Evolutionary conservation across 768 basidiomycete species (phyloP), one percentile per base, ranked within the genome.

Genomic region (Pleurotus pulmonarius): DNA sequence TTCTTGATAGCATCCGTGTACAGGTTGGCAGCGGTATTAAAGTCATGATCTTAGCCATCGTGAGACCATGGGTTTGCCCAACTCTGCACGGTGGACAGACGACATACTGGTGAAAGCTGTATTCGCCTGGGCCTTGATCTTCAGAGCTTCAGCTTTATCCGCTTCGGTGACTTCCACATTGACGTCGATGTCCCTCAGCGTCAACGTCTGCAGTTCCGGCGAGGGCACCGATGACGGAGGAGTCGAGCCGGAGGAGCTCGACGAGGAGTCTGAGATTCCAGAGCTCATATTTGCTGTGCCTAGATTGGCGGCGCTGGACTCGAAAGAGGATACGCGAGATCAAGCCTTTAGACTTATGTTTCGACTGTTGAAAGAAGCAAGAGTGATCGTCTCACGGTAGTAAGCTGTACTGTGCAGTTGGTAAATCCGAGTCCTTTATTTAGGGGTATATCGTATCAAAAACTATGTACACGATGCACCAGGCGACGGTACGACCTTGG

Each of bases 81-180:
- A 24, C 54, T 24, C 29, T 41, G 18, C 22, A 29, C 25, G 43
- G 43, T 12, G 48, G 16, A 44, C 51, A 55, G 12, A 46, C 51
- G 16, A 69, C 82, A 62, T 67, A 89, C 91, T 75, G 46, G 76
- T 72, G 64, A 98, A 99, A 3, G 92, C 89, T 64, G 86, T 86
- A 75, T 98, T 98, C 8, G 95, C 97, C 59, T 88, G 79, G 5
- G 77, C 82, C 72, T 98, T 99, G 57, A 97, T 68, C 62, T 77
- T 77, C 5, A 79, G 70, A 1, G 94, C 92, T 63, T 82, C 80
- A 37, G 77, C 78, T 64, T 75, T 85, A 61, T 90, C 88, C 58
- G 86, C 79, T 38, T 90, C 87, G 0, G 91, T 83, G 49, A 93
- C 80, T 25, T 64, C 57, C 5, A 65, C 59, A 45, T 63, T 63